Conservation (phyloP, 1,284 basidiomycete genomes). For the Wolfiporia cocos region DNA sequence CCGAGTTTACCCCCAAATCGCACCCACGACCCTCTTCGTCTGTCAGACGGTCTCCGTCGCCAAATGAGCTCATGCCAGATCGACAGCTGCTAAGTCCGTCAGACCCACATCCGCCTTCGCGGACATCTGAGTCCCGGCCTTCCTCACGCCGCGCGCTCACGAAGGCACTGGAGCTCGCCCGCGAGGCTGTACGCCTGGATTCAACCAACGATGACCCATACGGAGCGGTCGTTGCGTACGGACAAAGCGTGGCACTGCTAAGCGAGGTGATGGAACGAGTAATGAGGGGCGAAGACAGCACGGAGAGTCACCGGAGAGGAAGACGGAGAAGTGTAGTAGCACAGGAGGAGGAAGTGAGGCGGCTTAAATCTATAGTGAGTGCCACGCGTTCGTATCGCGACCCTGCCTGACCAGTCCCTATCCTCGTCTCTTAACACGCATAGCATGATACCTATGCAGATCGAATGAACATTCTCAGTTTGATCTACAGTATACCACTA, state of each 20-base stretch:
- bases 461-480: conserved; percentile 81
- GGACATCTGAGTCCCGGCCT: conserved; percentile 37
- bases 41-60: conserved; percentile 13
- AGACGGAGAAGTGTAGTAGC: conserved; percentile 73
- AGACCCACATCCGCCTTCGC: conserved; percentile 32
- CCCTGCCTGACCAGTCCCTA: no score
- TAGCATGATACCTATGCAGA: conserved; percentile 87
- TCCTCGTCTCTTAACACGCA: conserved; percentile 7
- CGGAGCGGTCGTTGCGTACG: conserved; percentile 76
- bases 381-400: conserved; percentile 7
- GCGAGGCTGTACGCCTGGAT: conserved; percentile 77
- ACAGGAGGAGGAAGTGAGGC: conserved; percentile 77
- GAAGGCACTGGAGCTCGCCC: conserved; percentile 72
- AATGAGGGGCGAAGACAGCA: conserved; percentile 73
- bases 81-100: conserved; percentile 39
- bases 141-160: conserved; percentile 77
- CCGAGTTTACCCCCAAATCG: conserved; percentile 41
- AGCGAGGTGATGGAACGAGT: conserved; percentile 86
- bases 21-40: conserved; percentile 33
- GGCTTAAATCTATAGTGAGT: conserved; percentile 78
- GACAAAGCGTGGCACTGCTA: conserved; percentile 72
- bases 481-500: conserved; percentile 78
- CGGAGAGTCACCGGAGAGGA: conserved; percentile 49
- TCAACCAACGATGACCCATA: conserved; percentile 78
- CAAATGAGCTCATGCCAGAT: conserved; percentile 35